Evolutionary conservation across 495 filamentous ascomycete species (phyloP), one percentile per base, ranked within the genome.

Genomic region (Hypoxylon intermedium): DNA sequence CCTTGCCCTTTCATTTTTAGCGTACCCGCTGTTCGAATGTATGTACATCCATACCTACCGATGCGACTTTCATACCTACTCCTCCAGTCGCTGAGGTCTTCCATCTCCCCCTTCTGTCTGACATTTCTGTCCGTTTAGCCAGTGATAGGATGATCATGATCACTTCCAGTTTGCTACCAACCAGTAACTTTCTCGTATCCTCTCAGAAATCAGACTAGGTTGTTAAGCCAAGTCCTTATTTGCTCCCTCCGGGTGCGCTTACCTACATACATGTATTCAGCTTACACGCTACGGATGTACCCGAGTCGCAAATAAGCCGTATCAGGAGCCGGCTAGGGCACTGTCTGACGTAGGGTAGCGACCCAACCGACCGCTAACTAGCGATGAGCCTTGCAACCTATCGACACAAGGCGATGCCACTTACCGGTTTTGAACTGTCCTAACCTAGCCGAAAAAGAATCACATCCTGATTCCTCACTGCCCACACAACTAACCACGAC

Each of bases 391-490:
- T 65, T 65, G 62, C 45, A 60, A 7, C 7, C n/a, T n/a, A 65
- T 60, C 56, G 62, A 60, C 61, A 65, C 62, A 60, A 65, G 62
- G 56, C 55, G 46, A 65, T 65, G 62, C 62, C 62, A 65, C 62
- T 65, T 65, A 65, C 62, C 62, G 62, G 62, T 65, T 65, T 65
- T 65, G 62, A 65, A 47, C 57, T 65, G 62, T 65, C 62, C 62
- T 65, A 65, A 47, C 62, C 62, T 65, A 65, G 52, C 62, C 62
- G 51, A 60, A 65, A 65, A 60, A 60, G 52, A 65, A 65, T 56
- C 42, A 65, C 51, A 60, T 60, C 62, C 56, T 60, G 45, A 65
- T 59, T 65, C 62, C 52, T 65, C 51, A 59, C 50, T 65, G 34
- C 26, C 45, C 61, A 60, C 62, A 56, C 49, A 58, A 65, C 62